Evolutionary conservation across 768 basidiomycete species (phyloP).

Genomic region (Agaricus blazei): DNA sequence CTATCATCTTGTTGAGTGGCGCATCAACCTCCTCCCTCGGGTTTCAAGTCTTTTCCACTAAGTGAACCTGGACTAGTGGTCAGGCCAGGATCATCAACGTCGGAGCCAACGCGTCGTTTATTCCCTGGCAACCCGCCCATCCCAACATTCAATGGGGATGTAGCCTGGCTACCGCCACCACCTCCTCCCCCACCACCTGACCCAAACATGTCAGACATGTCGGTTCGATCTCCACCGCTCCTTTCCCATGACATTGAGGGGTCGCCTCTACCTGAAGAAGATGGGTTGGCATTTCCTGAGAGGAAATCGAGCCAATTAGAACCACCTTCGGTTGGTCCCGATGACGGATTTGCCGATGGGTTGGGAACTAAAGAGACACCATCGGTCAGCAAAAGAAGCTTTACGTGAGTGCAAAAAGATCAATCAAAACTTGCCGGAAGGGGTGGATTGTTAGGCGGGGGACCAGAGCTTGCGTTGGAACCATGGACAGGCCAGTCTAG

Average conservation of each 20-base stretch:
- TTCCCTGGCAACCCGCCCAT: constrained; percentile 5
- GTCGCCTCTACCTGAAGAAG: constrained; percentile 6
- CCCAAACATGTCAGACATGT: constrained; percentile 7
- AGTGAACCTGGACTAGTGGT: constrained; percentile 3
- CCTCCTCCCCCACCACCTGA: constrained; percentile 2
- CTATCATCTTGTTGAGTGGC: background rate
- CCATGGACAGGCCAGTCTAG: constrained; percentile 9
- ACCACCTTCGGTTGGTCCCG: constrained; percentile 7
- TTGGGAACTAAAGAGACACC: background rate
- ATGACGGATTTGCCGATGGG: constrained; percentile 6
- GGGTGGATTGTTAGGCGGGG: constrained; percentile 1
- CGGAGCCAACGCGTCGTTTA: constrained; percentile 7
- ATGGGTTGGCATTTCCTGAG: constrained; percentile 3
- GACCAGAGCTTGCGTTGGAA: constrained; percentile 3
- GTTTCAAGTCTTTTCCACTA: constrained; percentile 6
- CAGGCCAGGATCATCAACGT: constrained; percentile 1
- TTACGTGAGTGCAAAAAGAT: background rate
- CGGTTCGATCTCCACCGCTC: constrained; percentile 8
- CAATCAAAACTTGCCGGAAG: constrained; percentile 1
- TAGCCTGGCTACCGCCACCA: constrained; percentile 1
- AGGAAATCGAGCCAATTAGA: constrained; percentile 10
- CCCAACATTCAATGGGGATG: constrained; percentile 4
- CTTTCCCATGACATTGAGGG: constrained; percentile 12
- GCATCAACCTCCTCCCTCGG: constrained; percentile 7
- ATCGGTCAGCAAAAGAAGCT: background rate